These are phyloP conservation scores for Cardamine chenopodiifolia DNA, from an alignment of 345 rosid species.

Conservation along the genomic window DNA sequence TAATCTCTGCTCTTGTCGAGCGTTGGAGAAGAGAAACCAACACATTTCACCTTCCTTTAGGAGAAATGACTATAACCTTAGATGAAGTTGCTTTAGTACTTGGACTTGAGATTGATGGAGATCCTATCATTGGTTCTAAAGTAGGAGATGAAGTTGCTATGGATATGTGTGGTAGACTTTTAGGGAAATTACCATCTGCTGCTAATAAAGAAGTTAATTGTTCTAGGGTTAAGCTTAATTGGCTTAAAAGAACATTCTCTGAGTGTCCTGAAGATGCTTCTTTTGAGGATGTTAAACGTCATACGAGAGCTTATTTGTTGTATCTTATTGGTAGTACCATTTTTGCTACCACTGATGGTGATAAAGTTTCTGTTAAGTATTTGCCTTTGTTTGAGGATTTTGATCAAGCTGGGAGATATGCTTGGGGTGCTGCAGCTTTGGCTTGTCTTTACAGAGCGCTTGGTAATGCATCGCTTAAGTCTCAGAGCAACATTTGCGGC, in stretches of 20 bases:
- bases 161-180: constrained; percentile 53
- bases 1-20: constrained; percentile 73
- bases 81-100: constrained; percentile 64
- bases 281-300: constrained; percentile 47
- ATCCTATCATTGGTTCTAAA: constrained; percentile 63
- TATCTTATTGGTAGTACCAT: constrained; percentile 78
- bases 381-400: constrained; percentile 69
- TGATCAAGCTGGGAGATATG: constrained; percentile 67
- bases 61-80: constrained; percentile 67
- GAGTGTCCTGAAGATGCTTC: constrained; percentile 63
- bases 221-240: constrained; percentile 79
- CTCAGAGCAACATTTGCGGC: constrained; percentile 77
- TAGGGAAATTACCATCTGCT: constrained; percentile 62
- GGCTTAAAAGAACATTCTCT: constrained; percentile 71
- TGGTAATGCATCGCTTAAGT: constrained; percentile 72
- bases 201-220: constrained; percentile 63
- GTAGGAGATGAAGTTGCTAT: constrained; percentile 43
- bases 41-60: constrained; percentile 63
- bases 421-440: constrained; percentile 80
- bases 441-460: constrained; percentile 54
- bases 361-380: constrained; percentile 84
- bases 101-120: constrained; percentile 75
- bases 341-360: constrained; percentile 78
- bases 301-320: constrained; percentile 72
- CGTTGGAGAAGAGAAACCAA: constrained; percentile 82